phyloP scores from a whole-genome alignment of 371 early-diverging fungal genomes.

The Zychaea mexicana region DNA sequence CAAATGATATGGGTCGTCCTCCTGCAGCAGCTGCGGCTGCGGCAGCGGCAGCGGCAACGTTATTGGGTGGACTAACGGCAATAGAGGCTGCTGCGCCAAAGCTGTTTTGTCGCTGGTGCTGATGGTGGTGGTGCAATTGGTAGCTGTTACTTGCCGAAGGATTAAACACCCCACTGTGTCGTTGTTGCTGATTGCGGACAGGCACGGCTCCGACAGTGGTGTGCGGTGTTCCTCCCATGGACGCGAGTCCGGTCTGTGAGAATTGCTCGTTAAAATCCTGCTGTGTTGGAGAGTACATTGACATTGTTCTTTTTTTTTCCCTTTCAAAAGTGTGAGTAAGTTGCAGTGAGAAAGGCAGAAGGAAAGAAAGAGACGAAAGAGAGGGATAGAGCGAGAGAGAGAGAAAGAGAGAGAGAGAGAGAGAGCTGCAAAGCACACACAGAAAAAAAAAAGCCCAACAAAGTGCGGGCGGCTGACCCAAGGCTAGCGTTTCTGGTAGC shows the following conservation, averaged over 20 bases:
- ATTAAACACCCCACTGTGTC: constrained; percentile 7
- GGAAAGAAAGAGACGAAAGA: not conserved
- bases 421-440: not conserved
- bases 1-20: constrained; percentile 20
- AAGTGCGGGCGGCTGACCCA: constrained; percentile 6
- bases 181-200: constrained; percentile 30
- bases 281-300: constrained; percentile 43
- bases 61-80: constrained; percentile 38
- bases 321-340: not conserved
- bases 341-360: not conserved
- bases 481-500: constrained; percentile 1
- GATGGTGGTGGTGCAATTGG: constrained; percentile 27
- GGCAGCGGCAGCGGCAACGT: not conserved
- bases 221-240: constrained; percentile 30
- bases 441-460: not conserved
- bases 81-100: constrained; percentile 40
- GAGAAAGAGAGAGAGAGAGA: not conserved
- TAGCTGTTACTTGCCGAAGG: constrained; percentile 12
- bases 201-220: constrained; percentile 41
- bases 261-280: constrained; percentile 26
- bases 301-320: not conserved
- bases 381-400: not conserved
- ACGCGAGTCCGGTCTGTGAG: constrained; percentile 12
- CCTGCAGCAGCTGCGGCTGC: constrained; percentile 1
- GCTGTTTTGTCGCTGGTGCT: constrained; percentile 28